A percentile compares a stretch with the other conserved stretches of the same genome.
These are phyloP conservation scores for Pseudonitzschia delicatissima DNA, from an alignment of 108 stramenopile genomes.

Conservation along the genomic window DNA sequence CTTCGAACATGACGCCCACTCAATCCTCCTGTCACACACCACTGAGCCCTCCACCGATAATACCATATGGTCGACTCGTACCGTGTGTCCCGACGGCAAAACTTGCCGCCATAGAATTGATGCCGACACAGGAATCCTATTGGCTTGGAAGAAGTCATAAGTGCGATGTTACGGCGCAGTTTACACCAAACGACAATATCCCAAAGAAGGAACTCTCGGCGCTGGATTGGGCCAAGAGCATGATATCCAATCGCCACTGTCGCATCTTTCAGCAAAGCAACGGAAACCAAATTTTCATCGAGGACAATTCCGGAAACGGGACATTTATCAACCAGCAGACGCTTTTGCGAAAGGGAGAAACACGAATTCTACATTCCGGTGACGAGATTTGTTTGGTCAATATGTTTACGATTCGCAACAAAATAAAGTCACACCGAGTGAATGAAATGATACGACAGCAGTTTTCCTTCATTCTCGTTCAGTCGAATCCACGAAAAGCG, in stretches of 20 bases:
- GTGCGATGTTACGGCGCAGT: slow-evolving; percentile 35
- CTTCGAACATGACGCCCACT: slow-evolving; percentile 4
- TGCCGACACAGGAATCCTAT: slow-evolving; percentile 21
- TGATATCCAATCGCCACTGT: slow-evolving; percentile 80
- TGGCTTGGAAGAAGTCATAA: slow-evolving; percentile 34
- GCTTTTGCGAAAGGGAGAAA: slow-evolving; percentile 64
- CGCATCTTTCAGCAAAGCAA: slow-evolving; percentile 37
- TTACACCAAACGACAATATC: slow-evolving; percentile 7
- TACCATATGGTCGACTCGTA: slow-evolving; percentile 68
- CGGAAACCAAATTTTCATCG: slow-evolving; percentile 58
- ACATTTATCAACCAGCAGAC: slow-evolving; percentile 82
- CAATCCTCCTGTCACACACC: slow-evolving; percentile 22
- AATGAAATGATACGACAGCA: slow-evolving; percentile 43
- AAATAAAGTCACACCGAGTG: slow-evolving; percentile 29
- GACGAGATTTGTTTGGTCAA: slow-evolving; percentile 92
- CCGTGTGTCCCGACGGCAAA: slow-evolving; percentile 21
- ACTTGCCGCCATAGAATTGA: slow-evolving; percentile 18
- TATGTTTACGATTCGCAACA: slow-evolving; percentile 56
- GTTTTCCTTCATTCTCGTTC: slow-evolving; percentile 76
- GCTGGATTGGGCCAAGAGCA: slow-evolving; percentile 61
- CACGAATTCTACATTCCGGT: slow-evolving; percentile 83
- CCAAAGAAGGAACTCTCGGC: slow-evolving; percentile 22
- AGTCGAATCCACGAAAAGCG: slow-evolving; percentile 24
- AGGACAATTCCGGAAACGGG: slow-evolving; percentile 91
- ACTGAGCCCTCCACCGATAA: slow-evolving; percentile 42